Evolutionary conservation across 805 yeast species (phyloP).

Genomic region (Suhomyces sp.): DNA sequence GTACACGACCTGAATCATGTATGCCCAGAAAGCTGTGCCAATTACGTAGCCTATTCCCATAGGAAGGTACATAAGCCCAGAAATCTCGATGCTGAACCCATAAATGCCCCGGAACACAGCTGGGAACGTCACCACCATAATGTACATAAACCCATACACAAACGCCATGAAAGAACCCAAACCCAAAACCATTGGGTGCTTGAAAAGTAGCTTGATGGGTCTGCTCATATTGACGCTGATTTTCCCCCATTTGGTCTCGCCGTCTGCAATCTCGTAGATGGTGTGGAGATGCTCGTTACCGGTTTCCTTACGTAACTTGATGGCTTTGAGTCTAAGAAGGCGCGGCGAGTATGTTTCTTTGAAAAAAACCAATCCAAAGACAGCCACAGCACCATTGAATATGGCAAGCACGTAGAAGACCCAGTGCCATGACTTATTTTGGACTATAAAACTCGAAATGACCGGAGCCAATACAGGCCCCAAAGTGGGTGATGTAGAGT

Average conservation of each 20-base stretch:
- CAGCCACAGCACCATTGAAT: constrained; percentile 33
- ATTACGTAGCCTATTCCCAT: constrained; percentile 36
- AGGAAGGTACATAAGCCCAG: constrained; percentile 39
- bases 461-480: constrained; percentile 42
- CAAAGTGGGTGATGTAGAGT: constrained; percentile 34
- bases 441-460: constrained; percentile 34
- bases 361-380: constrained; percentile 28
- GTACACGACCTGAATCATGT: constrained; percentile 24
- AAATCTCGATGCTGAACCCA: constrained; percentile 29
- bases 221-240: constrained; percentile 26
- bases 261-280: constrained; percentile 33
- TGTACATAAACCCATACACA: constrained; percentile 40
- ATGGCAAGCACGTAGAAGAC: constrained; percentile 33
- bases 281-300: constrained; percentile 39
- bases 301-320: constrained; percentile 26
- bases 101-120: constrained; percentile 27
- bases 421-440: constrained; percentile 36
- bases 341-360: constrained; percentile 38
- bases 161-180: constrained; percentile 43
- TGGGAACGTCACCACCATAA: constrained; percentile 41
- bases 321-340: constrained; percentile 28
- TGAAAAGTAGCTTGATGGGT: constrained; percentile 31
- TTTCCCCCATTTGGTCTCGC: constrained; percentile 21
- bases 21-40: constrained; percentile 34
- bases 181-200: constrained; percentile 39